Evolutionary conservation across 1,284 basidiomycete genomes (phyloP).

Genomic region (Boletus semigastroideus): DNA sequence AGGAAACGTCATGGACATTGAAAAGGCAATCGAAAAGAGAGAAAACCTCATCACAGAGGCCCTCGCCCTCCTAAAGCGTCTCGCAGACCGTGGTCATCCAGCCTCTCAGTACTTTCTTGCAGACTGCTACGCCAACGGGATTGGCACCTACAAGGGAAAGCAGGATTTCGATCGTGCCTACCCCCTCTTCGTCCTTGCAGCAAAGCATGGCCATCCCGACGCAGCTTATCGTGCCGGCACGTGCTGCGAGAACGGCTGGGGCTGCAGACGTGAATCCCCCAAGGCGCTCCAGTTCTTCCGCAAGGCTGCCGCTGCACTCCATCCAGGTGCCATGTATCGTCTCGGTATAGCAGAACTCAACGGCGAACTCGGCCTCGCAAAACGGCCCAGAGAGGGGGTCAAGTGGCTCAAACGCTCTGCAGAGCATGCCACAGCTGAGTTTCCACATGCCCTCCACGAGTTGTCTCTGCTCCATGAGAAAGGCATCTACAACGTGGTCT

Average conservation of each 20-base stretch:
- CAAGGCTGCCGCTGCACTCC: conserved; percentile 88
- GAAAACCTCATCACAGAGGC: conserved; percentile 89
- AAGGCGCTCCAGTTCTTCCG: conserved; percentile 95
- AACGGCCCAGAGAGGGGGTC: conserved; percentile 92
- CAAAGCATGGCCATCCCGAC: conserved; percentile 98
- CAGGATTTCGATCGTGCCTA: conserved; percentile 98
- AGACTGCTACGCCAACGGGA: conserved; percentile 97
- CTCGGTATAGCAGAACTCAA: conserved; percentile 96
- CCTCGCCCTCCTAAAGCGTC: conserved; percentile 79
- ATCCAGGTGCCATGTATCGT: conserved; percentile 96
- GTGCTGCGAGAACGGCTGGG: conserved; percentile 99
- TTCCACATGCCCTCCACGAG: conserved; percentile 96
- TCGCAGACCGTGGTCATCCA: conserved; percentile 92
- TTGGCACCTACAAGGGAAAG: conserved; percentile 83
- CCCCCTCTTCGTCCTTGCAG: conserved; percentile 93
- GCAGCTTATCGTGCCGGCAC: conserved; percentile 95
- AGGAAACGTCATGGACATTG: conserved; percentile 76
- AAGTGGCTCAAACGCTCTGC: conserved; percentile 98
- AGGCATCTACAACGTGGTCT: conserved; percentile 95
- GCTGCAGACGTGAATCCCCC: conserved; percentile 86
- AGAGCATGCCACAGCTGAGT: conserved; percentile 92
- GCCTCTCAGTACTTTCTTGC: conserved; percentile 97
- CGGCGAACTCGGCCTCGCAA: conserved; percentile 86
- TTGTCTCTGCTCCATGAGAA: conserved; percentile 92
- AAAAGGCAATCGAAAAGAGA: conserved; percentile 77